Percentiles rank a stretch among this genome's conserved stretches.
Evolutionary conservation across 805 yeast species (phyloP).

Genomic region (Brettanomyces bruxellensis): DNA sequence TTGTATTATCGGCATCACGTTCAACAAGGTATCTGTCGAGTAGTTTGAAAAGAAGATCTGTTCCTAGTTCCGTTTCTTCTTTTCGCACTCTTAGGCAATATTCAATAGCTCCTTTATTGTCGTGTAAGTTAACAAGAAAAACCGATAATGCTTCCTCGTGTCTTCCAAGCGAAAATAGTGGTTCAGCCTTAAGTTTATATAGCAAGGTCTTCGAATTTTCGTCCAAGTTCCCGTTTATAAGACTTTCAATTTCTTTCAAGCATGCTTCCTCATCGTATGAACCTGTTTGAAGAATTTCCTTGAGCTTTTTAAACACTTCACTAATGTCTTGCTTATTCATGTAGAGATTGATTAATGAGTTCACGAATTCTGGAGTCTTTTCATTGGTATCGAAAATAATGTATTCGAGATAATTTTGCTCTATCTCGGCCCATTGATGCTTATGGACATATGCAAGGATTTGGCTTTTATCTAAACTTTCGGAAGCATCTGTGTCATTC

Average conservation of each 20-base stretch:
- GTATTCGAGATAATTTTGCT: constrained; percentile 44
- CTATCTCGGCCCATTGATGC: constrained; percentile 15
- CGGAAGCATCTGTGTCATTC: constrained; percentile 54
- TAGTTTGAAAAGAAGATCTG: constrained; percentile 37
- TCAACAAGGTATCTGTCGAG: constrained; percentile 29
- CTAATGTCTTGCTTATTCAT: constrained; percentile 20
- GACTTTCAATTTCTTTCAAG: constrained; percentile 9
- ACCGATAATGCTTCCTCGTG: constrained; percentile 59
- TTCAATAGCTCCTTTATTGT: constrained; percentile 46
- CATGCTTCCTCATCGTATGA: constrained; percentile 32
- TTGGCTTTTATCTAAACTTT: constrained; percentile 41
- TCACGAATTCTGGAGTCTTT: constrained; percentile 29
- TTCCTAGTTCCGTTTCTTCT: constrained; percentile 30
- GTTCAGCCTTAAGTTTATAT: constrained; percentile 42
- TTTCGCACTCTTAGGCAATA: constrained; percentile 47
- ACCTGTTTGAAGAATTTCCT: constrained; percentile 24
- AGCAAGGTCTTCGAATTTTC: constrained; percentile 4
- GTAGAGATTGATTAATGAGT: constrained; percentile 37
- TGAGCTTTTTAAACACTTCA: constrained; percentile 24
- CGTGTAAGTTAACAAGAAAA: constrained; percentile 46
- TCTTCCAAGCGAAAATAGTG: constrained; percentile 49
- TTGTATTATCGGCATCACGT: constrained; percentile 10
- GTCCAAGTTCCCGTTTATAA: constrained; percentile 9
- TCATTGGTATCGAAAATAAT: constrained; percentile 33
- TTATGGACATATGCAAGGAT: constrained; percentile 44